Conservation (phyloP, 1,139 yeast species). For the Scheffersomyces insectosa region DNA sequence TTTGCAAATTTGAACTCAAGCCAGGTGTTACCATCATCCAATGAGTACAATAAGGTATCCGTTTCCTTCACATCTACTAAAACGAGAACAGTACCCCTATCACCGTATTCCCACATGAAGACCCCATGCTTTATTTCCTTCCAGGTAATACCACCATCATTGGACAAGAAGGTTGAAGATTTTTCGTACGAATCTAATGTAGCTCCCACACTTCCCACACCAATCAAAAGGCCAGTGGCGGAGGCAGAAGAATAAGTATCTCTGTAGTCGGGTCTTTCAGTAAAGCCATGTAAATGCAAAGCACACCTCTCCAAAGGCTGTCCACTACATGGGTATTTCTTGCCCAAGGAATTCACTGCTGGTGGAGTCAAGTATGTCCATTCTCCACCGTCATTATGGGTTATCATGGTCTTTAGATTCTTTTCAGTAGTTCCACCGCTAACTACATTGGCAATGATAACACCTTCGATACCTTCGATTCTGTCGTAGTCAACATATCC, state of each 20-base stretch:
- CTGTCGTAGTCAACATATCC: conserved; percentile 93
- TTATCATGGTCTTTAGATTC: conserved; percentile 65
- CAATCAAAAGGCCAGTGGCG: conserved; percentile 85
- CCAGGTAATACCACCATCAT: conserved; percentile 93
- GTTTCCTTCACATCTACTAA: conserved; percentile 65
- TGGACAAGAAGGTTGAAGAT: conserved; percentile 71
- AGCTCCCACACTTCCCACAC: conserved; percentile 88
- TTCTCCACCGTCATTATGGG: conserved; percentile 91
- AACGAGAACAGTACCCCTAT: conserved; percentile 84
- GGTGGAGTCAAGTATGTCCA: conserved; percentile 81
- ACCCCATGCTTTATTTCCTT: conserved; percentile 70
- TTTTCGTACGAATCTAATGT: conserved; percentile 49
- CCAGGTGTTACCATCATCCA: conserved; percentile 86
- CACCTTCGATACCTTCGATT: conserved; percentile 86
- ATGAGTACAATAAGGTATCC: conserved; percentile 60
- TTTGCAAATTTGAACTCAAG: conserved; percentile 61
- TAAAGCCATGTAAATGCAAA: conserved; percentile 84
- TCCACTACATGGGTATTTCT: conserved; percentile 55
- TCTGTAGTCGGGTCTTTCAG: conserved; percentile 80
- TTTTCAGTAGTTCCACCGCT: conserved; percentile 42
- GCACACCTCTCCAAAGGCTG: conserved; percentile 62
- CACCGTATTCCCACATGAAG: conserved; percentile 95
- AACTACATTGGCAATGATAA: conserved; percentile 72
- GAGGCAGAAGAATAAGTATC: conserved; percentile 88
- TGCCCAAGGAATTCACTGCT: conserved; percentile 58